phyloP scores from a whole-genome alignment of 2,329 filamentous ascomycete genomes.

The Botrytis fabae region DNA sequence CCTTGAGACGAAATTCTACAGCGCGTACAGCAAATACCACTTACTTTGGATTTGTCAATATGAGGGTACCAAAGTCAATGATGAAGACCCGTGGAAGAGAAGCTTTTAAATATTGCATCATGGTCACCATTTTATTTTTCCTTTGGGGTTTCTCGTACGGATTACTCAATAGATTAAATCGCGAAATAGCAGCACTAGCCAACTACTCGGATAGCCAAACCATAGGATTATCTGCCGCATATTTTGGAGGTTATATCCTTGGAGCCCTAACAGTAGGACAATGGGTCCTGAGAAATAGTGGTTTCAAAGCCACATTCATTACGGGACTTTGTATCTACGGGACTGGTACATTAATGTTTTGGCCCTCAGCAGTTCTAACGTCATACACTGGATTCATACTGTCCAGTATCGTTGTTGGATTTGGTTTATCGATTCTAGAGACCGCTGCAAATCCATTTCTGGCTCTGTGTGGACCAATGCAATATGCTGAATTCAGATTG shows the following conservation, averaged over 20 bases:
- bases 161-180: constrained; percentile 78
- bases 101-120: constrained; percentile 68
- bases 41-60: constrained; percentile 78
- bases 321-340: constrained; percentile 74
- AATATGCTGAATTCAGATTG: constrained; percentile 72
- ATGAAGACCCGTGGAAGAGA: constrained; percentile 62
- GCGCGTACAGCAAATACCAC: constrained; percentile 43
- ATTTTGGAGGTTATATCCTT: constrained; percentile 71
- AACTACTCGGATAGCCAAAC: constrained; percentile 61
- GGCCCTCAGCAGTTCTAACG: constrained; percentile 73
- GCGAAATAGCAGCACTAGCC: constrained; percentile 61
- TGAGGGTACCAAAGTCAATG: constrained; percentile 68
- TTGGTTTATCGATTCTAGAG: constrained; percentile 74
- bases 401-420: constrained; percentile 72
- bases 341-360: constrained; percentile 79
- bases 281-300: constrained; percentile 67
- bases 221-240: constrained; percentile 67
- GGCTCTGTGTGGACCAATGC: constrained; percentile 68
- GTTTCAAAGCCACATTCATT: constrained; percentile 81
- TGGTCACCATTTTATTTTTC: constrained; percentile 81
- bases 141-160: constrained; percentile 92
- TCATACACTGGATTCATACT: constrained; percentile 79
- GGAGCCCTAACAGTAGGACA: constrained; percentile 69
- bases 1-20: constrained; percentile 22
- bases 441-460: constrained; percentile 78